Evolutionary conservation across 140 eudicot species (phyloP).

Genomic region (Ambrosia hybrid): DNA sequence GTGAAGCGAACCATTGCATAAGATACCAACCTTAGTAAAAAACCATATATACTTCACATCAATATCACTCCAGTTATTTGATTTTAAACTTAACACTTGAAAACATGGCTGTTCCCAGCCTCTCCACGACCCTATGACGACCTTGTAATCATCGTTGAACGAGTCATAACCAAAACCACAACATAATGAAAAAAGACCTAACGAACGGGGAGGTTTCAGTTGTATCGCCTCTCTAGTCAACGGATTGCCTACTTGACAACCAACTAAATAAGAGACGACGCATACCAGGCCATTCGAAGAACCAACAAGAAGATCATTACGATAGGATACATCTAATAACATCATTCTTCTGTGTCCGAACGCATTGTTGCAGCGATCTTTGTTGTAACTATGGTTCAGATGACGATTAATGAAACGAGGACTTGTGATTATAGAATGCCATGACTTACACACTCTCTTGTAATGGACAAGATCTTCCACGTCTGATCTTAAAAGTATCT

Average conservation of each 20-base stretch:
- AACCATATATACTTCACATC: background rate
- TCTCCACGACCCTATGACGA: too few relatives aligned
- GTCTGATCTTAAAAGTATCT: background rate
- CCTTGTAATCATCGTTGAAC: too few relatives aligned
- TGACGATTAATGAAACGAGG: background rate
- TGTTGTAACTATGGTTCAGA: background rate
- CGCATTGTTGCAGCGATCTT: background rate
- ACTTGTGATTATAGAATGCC: background rate
- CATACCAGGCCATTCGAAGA: background rate
- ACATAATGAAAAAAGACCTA: too few relatives aligned
- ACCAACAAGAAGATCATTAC: background rate
- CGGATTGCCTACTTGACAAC: background rate
- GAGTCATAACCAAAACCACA: too few relatives aligned
- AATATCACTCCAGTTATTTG: background rate
- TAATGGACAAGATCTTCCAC: background rate
- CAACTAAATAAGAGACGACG: background rate
- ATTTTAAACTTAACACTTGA: background rate
- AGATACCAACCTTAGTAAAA: background rate
- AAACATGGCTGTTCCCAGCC: too few relatives aligned
- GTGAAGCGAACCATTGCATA: constrained; percentile 17
- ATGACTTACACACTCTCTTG: background rate
- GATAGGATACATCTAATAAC: background rate
- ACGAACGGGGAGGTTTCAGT: too few relatives aligned
- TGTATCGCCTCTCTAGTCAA: background rate
- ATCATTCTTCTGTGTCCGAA: background rate